phyloP scores from a whole-genome alignment of 352 stramenopile species.

The Phytophthora boehmeriae region DNA sequence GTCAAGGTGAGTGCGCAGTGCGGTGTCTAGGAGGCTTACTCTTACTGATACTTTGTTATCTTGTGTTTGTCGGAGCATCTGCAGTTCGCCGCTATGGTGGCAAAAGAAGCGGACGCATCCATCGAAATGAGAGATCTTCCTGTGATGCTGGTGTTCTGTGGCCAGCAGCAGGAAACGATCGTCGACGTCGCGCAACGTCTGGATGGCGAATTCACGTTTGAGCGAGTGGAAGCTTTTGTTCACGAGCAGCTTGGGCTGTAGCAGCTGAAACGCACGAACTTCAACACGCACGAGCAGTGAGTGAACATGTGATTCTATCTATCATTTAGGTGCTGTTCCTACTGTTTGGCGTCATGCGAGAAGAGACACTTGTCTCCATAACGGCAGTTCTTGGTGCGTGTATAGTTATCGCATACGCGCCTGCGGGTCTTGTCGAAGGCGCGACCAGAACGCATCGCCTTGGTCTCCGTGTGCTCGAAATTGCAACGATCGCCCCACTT shows the following conservation, averaged over 20 bases:
- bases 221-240: conserved; percentile 47
- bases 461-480: conserved; percentile 77
- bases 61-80: neutral
- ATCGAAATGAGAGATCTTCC: conserved; percentile 74
- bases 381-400: conserved; percentile 48
- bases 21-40: neutral
- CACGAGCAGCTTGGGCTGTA: conserved; percentile 39
- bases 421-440: conserved; percentile 60
- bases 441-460: conserved; percentile 61
- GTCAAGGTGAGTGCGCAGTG: conserved; percentile 52
- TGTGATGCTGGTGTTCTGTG: conserved; percentile 69
- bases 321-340: neutral
- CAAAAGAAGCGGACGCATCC: conserved; percentile 67
- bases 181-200: conserved; percentile 63
- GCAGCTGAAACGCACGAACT: conserved; percentile 2
- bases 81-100: conserved; percentile 69
- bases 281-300: conserved; percentile 7
- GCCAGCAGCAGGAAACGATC: conserved; percentile 61
- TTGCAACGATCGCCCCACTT: conserved; percentile 65
- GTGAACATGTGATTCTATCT: conserved; percentile 24
- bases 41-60: neutral
- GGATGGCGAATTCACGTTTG: conserved; percentile 68
- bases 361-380: conserved; percentile 84
- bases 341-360: conserved; percentile 42
- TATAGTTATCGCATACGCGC: conserved; percentile 63